Percentiles rank a stretch among this genome's conserved stretches.
phyloP scores from a whole-genome alignment of 352 stramenopile species.

The Nothophytophthora sp. region DNA sequence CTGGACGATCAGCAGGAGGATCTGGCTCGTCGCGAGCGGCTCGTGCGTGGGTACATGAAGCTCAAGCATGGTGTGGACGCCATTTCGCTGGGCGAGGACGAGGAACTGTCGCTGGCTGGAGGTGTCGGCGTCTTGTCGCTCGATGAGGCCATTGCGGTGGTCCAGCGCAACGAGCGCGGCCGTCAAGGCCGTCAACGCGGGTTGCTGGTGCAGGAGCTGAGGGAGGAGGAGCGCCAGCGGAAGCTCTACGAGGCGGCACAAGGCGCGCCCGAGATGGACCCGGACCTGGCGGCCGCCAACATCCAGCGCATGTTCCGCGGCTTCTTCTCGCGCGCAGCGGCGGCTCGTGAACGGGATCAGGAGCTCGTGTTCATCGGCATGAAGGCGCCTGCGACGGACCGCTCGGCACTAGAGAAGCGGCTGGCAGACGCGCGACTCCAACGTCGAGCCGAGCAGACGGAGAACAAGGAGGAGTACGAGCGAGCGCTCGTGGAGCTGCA shows the following conservation, averaged over 20 bases:
- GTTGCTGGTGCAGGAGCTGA: constrained; percentile 77
- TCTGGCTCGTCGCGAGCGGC: constrained; percentile 67
- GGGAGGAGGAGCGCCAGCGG: constrained; percentile 84
- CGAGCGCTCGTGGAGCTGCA: constrained; percentile 88
- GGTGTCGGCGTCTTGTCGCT: constrained; percentile 33
- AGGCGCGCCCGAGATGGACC: constrained; percentile 77
- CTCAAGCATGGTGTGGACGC: constrained; percentile 84
- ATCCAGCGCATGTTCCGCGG: constrained; percentile 92
- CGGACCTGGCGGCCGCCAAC: constrained; percentile 90
- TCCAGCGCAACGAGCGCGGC: constrained; percentile 91
- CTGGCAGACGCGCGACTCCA: constrained; percentile 79
- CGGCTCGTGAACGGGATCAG: constrained; percentile 69
- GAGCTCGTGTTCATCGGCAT: constrained; percentile 95
- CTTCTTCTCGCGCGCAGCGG: constrained; percentile 66
- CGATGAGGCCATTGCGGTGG: constrained; percentile 86
- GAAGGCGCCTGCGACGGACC: constrained; percentile 66
- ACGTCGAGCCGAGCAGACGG: constrained; percentile 87
- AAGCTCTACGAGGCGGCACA: constrained; percentile 76
- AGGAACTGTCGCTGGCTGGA: constrained; percentile 24
- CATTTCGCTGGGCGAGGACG: constrained; percentile 50
- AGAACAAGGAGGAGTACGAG: constrained; percentile 93
- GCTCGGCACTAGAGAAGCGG: constrained; percentile 69
- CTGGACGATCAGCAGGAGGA: constrained; percentile 78
- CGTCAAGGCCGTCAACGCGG: constrained; percentile 87
- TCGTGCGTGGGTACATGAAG: constrained; percentile 91